Evolutionary conservation across 2,329 filamentous ascomycete species (phyloP).

Genomic region (Fusarium kyushuense): DNA sequence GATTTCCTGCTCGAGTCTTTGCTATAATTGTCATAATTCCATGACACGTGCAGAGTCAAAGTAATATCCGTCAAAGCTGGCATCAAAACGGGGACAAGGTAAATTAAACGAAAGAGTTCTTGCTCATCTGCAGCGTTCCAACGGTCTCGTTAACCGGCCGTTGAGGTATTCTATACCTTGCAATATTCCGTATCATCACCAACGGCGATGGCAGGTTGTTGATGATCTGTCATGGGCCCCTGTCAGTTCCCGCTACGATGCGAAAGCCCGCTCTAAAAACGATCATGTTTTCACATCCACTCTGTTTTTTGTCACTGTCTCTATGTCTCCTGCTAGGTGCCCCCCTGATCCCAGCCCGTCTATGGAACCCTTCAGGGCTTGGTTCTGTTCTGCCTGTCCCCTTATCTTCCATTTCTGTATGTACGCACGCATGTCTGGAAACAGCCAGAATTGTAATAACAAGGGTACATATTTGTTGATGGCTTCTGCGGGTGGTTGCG

Average conservation of each 20-base stretch:
- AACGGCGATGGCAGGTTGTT: slow-evolving; percentile 27
- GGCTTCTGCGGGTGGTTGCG: slow-evolving; percentile 6
- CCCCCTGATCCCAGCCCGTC: slow-evolving; percentile 32
- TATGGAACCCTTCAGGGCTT: slow-evolving; percentile 18
- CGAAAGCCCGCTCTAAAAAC: slow-evolving; percentile 31
- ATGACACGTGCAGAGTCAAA: slow-evolving; percentile 2
- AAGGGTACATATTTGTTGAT: slow-evolving; percentile 1
- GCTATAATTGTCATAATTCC: background rate
- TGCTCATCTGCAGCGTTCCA: slow-evolving; percentile 2
- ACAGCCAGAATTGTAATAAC: slow-evolving; percentile 10
- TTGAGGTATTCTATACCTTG: slow-evolving; percentile 17
- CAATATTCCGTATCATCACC: slow-evolving; percentile 4
- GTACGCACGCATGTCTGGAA: slow-evolving; percentile 1
- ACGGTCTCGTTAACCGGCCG: slow-evolving; percentile 3
- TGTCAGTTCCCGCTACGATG: slow-evolving; percentile 41
- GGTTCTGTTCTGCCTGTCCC: slow-evolving; percentile 23
- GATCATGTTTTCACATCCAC: slow-evolving; percentile 22
- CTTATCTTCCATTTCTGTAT: slow-evolving; percentile 12
- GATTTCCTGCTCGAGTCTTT: background rate
- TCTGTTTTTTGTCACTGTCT: slow-evolving; percentile 8
- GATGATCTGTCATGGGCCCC: slow-evolving; percentile 29
- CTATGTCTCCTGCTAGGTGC: slow-evolving; percentile 15
- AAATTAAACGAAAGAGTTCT: slow-evolving; percentile 12
- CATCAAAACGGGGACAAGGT: slow-evolving; percentile 8
- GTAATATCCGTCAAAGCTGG: background rate